phyloP scores from a whole-genome alignment of 345 rosid species.

The Pistacia atlantica region DNA sequence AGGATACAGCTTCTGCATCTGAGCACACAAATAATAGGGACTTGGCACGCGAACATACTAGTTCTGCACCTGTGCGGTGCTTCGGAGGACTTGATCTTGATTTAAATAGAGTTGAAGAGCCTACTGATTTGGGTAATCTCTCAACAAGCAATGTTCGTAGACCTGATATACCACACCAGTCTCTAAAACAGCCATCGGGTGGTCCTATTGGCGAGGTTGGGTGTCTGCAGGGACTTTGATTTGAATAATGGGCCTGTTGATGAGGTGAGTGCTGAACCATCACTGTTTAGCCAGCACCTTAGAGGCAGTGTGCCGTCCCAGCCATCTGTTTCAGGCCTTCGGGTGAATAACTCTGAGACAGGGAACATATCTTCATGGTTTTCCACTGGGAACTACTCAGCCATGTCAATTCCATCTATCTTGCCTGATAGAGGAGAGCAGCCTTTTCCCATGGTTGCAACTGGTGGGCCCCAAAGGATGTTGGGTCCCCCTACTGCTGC shows the following conservation, averaged over 20 bases:
- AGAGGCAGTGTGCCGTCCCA: conserved; percentile 51
- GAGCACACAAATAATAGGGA: conserved; percentile 27
- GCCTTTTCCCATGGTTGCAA: conserved; percentile 51
- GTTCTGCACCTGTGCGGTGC: conserved; percentile 31
- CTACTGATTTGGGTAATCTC: conserved; percentile 44
- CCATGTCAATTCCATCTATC: conserved; percentile 54
- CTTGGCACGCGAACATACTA: conserved; percentile 21
- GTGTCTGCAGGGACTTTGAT: conserved; percentile 65
- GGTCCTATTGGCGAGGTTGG: conserved; percentile 37
- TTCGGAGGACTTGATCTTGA: conserved; percentile 82
- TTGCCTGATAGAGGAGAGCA: conserved; percentile 75
- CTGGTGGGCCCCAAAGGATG: conserved; percentile 64
- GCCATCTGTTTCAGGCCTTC: conserved; percentile 48
- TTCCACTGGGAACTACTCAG: conserved; percentile 55
- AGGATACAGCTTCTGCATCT: conserved; percentile 31
- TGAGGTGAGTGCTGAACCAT: conserved; percentile 52
- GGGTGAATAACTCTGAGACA: conserved; percentile 45
- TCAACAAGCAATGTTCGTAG: conserved; percentile 37
- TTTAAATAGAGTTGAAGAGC: conserved; percentile 68
- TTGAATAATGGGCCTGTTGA: conserved; percentile 83
- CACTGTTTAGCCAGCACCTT: conserved; percentile 39
- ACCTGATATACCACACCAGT: conserved; percentile 38
- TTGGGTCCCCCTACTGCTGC: conserved; percentile 52
- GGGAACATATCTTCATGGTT: conserved; percentile 71
- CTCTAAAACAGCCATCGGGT: conserved; percentile 32